Evolutionary conservation across 768 basidiomycete species (phyloP).

Genomic region (Steccherinum ochraceum): DNA sequence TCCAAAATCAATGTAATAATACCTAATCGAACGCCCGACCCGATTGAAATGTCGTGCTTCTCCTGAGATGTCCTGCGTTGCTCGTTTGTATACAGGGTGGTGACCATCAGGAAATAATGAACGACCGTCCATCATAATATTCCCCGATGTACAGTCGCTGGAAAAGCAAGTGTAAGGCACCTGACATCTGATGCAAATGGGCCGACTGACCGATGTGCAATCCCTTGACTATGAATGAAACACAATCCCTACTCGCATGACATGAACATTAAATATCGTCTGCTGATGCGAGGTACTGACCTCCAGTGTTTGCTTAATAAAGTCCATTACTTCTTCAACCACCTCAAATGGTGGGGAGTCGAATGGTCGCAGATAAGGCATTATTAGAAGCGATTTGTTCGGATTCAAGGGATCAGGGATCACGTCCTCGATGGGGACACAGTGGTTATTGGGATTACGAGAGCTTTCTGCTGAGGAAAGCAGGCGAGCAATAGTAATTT

Average conservation of each 20-base stretch:
- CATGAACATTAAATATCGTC: neutral
- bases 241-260: conserved; percentile 8
- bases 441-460: conserved; percentile 20
- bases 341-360: conserved; percentile 25
- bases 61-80: conserved; percentile 22
- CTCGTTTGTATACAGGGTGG: conserved; percentile 14
- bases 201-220: conserved; percentile 15
- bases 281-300: conserved; percentile 9
- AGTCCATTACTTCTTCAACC: conserved; percentile 29
- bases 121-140: conserved; percentile 14
- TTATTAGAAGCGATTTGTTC: conserved; percentile 16
- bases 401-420: conserved; percentile 8
- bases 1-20: conserved; percentile 34
- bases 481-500: conserved; percentile 13
- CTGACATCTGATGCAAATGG: conserved; percentile 30
- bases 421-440: conserved; percentile 16
- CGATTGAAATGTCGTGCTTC: conserved; percentile 26
- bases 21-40: conserved; percentile 6
- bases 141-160: conserved; percentile 11
- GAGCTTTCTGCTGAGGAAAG: conserved; percentile 15
- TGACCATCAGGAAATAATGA: conserved; percentile 17
- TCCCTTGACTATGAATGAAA: conserved; percentile 8
- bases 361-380: conserved; percentile 24
- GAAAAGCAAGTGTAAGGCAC: conserved; percentile 26
- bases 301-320: conserved; percentile 28